Evolutionary conservation across 2,329 filamentous ascomycete genomes (phyloP).

Genomic region (Aureobasidium zeae): DNA sequence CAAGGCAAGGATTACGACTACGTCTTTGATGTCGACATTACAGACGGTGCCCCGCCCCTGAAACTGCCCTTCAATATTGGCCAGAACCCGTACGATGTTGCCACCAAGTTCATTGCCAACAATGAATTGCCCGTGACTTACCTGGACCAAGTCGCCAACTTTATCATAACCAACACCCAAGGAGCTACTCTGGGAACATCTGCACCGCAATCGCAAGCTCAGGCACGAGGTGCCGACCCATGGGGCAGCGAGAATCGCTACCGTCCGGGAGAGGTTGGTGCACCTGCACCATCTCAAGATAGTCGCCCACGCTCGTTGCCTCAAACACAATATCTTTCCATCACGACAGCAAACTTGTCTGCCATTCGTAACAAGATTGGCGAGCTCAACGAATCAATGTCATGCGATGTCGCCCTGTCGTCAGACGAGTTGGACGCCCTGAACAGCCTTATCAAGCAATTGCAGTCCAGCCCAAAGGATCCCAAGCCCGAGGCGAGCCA

Average conservation of each 20-base stretch:
- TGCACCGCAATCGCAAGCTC: slow-evolving; percentile 34
- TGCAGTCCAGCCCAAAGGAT: slow-evolving; percentile 47
- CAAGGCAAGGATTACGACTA: slow-evolving; percentile 87
- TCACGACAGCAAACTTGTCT: slow-evolving; percentile 60
- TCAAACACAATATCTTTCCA: slow-evolving; percentile 68
- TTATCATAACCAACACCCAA: slow-evolving; percentile 83
- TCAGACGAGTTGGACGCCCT: slow-evolving; percentile 55
- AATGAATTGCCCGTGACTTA: slow-evolving; percentile 83
- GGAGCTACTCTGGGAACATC: slow-evolving; percentile 64
- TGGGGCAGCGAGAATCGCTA: slow-evolving; percentile 73
- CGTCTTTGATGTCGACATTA: slow-evolving; percentile 93
- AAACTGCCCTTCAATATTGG: slow-evolving; percentile 92
- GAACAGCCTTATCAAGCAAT: slow-evolving; percentile 48
- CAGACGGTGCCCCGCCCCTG: slow-evolving; percentile 83
- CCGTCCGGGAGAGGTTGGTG: slow-evolving; percentile 56
- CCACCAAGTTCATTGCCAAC: slow-evolving; percentile 79
- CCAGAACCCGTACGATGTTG: slow-evolving; percentile 85
- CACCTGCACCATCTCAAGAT: slow-evolving; percentile 27
- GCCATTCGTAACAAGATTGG: slow-evolving; percentile 68
- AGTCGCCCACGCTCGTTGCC: slow-evolving; percentile 56
- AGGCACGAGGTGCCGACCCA: slow-evolving; percentile 53
- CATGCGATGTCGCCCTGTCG: slow-evolving; percentile 11
- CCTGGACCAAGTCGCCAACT: slow-evolving; percentile 84
- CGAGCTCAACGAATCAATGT: slow-evolving; percentile 51
- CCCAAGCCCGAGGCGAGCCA: slow-evolving; percentile 31